A percentile compares a stretch with the other conserved stretches of the same genome.
phyloP scores from a whole-genome alignment of 2,329 filamentous ascomycete genomes.

The Xylariomycetidae sp. region DNA sequence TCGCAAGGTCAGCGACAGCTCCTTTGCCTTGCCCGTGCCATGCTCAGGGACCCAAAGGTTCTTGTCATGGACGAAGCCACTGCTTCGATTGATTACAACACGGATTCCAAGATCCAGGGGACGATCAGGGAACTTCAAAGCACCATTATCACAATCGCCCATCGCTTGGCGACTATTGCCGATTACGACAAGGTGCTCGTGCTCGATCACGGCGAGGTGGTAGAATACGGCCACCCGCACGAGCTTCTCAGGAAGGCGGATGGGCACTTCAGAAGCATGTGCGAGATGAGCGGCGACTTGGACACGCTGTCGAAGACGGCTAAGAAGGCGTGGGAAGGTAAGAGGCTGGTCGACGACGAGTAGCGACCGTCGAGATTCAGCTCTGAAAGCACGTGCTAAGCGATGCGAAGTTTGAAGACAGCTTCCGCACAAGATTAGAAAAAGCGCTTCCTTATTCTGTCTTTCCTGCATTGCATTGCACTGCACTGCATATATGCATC shows the following conservation, averaged over 20 bases:
- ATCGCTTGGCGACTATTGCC: constrained; percentile 91
- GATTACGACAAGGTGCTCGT: constrained; percentile 98
- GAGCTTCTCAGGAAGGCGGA: constrained; percentile 67
- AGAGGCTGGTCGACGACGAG: constrained; percentile 33
- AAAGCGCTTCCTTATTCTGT: too few relatives aligned
- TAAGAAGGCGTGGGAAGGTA: constrained; percentile 43
- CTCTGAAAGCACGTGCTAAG: too few relatives aligned
- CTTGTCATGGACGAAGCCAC: constrained; percentile 99
- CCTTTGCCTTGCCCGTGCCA: constrained; percentile 83
- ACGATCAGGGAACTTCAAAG: constrained; percentile 90
- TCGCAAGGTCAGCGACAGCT: constrained; percentile 96
- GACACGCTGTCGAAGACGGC: constrained; percentile 46
- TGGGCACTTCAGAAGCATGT: constrained; percentile 59
- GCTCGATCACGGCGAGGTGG: constrained; percentile 78
- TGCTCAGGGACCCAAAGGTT: constrained; percentile 86
- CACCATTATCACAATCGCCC: constrained; percentile 95
- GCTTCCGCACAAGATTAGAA: too few relatives aligned
- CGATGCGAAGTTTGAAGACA: too few relatives aligned
- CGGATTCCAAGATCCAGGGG: constrained; percentile 91
- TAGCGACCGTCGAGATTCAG: too few relatives aligned
- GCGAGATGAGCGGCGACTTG: constrained; percentile 56
- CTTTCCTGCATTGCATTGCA: too few relatives aligned
- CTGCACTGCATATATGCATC: too few relatives aligned
- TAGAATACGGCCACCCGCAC: constrained; percentile 89
- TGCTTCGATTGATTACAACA: constrained; percentile 93